A percentile compares a stretch with the other conserved stretches of the same genome.
Evolutionary conservation across 306 rosid species (phyloP).

Genomic region (Casuarina cunninghamiana): DNA sequence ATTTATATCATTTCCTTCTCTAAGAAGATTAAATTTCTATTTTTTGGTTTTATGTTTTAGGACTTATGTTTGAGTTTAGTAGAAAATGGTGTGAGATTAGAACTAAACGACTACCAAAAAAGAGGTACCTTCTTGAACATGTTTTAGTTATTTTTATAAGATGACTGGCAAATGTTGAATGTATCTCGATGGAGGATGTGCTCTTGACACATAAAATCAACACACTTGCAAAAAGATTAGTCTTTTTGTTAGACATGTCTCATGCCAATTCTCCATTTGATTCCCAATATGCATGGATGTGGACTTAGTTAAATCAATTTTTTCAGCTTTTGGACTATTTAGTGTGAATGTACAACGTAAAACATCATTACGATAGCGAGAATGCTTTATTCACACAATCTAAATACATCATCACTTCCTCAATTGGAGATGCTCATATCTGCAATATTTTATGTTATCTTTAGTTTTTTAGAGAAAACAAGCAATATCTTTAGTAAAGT

Average conservation of each 20-base stretch:
- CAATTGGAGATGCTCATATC: too few species aligned
- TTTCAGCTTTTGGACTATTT: not conserved
- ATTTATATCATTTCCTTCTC: not conserved
- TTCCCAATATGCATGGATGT: not conserved
- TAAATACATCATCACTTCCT: too few species aligned
- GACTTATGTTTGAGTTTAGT: constrained; percentile 82
- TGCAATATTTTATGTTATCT: too few species aligned
- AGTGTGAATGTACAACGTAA: not conserved
- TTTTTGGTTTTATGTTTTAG: constrained; percentile 36
- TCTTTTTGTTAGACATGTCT: too few species aligned
- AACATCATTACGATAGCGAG: not conserved
- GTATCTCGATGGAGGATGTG: not conserved
- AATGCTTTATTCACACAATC: not conserved
- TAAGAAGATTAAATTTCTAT: not conserved
- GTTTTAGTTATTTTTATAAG: constrained; percentile 14
- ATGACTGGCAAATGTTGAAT: not conserved
- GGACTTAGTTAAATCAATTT: not conserved
- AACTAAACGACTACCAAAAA: constrained; percentile 94
- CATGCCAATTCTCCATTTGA: too few species aligned
- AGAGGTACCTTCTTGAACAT: constrained; percentile 53
- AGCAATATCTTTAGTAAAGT: too few species aligned
- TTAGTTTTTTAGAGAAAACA: too few species aligned
- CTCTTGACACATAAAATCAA: not conserved
- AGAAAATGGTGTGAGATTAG: constrained; percentile 79
- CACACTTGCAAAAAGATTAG: not conserved